These are phyloP conservation scores for Symmetrospora coprosmae DNA, from an alignment of 768 basidiomycete genomes.

Conservation along the genomic window DNA sequence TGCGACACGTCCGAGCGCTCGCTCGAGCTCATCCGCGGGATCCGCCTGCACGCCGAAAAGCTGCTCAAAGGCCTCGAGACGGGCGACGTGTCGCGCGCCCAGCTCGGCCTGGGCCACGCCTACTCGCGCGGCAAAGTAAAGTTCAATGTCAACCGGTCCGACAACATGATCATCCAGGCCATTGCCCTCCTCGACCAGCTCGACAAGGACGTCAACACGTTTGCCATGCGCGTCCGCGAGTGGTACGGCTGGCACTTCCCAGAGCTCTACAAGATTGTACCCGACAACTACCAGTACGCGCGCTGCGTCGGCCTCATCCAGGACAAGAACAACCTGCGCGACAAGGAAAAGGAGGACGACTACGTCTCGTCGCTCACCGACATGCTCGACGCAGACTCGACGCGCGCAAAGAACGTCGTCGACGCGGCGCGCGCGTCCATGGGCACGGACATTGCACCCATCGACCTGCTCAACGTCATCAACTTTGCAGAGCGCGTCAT, in stretches of 20 bases:
- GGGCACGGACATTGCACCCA: constrained; percentile 76
- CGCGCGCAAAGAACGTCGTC: constrained; percentile 77
- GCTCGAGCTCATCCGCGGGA: constrained; percentile 75
- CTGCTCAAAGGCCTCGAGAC: constrained; percentile 75
- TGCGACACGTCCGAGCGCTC: constrained; percentile 70
- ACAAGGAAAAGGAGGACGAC: constrained; percentile 37
- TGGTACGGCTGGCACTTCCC: constrained; percentile 99
- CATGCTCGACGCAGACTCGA: constrained; percentile 68
- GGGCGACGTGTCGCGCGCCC: constrained; percentile 78
- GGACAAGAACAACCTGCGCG: constrained; percentile 57
- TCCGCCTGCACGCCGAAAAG: constrained; percentile 71
- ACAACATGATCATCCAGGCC: constrained; percentile 96
- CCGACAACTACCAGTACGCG: constrained; percentile 93
- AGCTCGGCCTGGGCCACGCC: constrained; percentile 91
- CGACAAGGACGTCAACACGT: constrained; percentile 98
- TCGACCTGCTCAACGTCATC: constrained; percentile 90
- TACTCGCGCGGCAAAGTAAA: constrained; percentile 96
- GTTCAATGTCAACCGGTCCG: constrained; percentile 74
- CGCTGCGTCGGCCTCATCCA: constrained; percentile 69
- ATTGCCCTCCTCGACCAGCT: constrained; percentile 95
- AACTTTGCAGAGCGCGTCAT: constrained; percentile 81
- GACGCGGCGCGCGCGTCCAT: constrained; percentile 88
- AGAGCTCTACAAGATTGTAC: constrained; percentile 79
- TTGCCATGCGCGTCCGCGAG: constrained; percentile 93
- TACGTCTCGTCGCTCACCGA: constrained; percentile 63